Base-by-base conservation (phyloP, 164 flowering plant genomes). In the Aristolochia californica region DNA sequence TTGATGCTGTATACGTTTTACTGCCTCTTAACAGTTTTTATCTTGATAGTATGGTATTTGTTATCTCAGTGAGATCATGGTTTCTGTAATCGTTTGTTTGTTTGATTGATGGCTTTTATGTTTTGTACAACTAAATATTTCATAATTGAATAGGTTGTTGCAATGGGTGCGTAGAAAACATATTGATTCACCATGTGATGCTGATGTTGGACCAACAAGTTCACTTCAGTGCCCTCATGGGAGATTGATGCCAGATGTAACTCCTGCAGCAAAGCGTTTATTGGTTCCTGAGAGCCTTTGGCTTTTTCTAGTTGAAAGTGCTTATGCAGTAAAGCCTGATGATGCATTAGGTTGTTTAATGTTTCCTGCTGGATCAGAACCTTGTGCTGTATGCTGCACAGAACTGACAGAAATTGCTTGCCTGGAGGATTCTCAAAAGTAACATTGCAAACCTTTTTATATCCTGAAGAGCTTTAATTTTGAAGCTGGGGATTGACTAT, bases 161-260 rank as follows among this genome's bases (percentile, higher is more conserved):
- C 97, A 89, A 53, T 93, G 99, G 99, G 59, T 78, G 18, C 91
- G 88, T 16, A 78, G 90, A 68, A 93, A 82, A 74, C 78, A 73
- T 59, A 66, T 72, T 27, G 95, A 88, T 67, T 68, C 81, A 47
- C 97, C 97, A n/a, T 67, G 80, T 66, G 99, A 87, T 69, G 94
- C 90, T 64, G 93, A 93, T 76, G 68, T 81, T 18, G 96, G 85
- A 52, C 96, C 99, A 54, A 93, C 99, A 62, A 82, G 74, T 67
- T 68, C 90, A 48, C 83, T 93, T 63, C 75, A 74, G 55, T 93
- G 99, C 59, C 81, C 87, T 15, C 99, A 93, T 71, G 96, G 96
- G 43, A 64, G 64, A 45, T 84, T 93, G 64, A 15, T 79, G 73
- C 99, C 99, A 48, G 99, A 89, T 63, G 74, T 76, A 70, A 94